These are phyloP conservation scores for Phytophthora palmivora DNA, from an alignment of 352 stramenopile species.

Conservation along the genomic window DNA sequence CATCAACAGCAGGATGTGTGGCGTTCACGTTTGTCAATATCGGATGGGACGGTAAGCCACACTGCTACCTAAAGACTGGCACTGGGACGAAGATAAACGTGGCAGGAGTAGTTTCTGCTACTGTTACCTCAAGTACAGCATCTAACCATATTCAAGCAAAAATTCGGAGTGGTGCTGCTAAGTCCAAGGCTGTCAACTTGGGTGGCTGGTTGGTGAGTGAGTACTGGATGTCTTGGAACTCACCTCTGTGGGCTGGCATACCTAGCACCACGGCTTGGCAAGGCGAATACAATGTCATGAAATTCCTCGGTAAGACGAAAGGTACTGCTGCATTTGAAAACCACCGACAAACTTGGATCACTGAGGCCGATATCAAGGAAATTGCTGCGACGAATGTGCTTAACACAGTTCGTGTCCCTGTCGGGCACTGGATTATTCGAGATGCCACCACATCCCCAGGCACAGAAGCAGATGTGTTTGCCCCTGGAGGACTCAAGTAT, in stretches of 20 bases:
- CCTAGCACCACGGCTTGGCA: not conserved
- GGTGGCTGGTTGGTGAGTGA: conserved; percentile 26
- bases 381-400: conserved; percentile 31
- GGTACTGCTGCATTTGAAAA: conserved; percentile 21
- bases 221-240: conserved; percentile 29
- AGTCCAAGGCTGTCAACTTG: conserved; percentile 27
- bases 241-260: conserved; percentile 10
- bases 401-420: conserved; percentile 55
- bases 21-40: conserved; percentile 43
- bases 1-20: conserved; percentile 8
- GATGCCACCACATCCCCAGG: conserved; percentile 26
- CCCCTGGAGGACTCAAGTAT: conserved; percentile 47
- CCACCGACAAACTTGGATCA: conserved; percentile 25
- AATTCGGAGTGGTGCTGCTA: conserved; percentile 13
- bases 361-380: conserved; percentile 26
- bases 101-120: conserved; percentile 28
- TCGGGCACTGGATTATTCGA: conserved; percentile 55
- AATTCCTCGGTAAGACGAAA: conserved; percentile 12
- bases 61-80: conserved; percentile 42
- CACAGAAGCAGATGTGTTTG: conserved; percentile 30
- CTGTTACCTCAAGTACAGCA: conserved; percentile 24
- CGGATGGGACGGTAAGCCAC: conserved; percentile 31
- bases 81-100: conserved; percentile 16
- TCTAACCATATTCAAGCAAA: conserved; percentile 20
- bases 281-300: conserved; percentile 25